Conservation (phyloP, 192 early-diverging fungal genomes). For the Diversispora epigaea region DNA sequence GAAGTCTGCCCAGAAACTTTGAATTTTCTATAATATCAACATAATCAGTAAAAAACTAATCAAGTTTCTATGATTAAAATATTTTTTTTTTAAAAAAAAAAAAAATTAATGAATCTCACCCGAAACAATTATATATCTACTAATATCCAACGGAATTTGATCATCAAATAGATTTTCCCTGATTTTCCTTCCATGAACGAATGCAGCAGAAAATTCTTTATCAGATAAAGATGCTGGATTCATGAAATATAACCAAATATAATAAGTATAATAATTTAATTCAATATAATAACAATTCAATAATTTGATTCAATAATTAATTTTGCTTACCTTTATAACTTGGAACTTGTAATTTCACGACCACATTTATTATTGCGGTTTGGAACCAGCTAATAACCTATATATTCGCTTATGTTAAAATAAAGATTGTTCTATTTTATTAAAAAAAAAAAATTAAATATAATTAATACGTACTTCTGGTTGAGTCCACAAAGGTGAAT, state of each 20-base stretch:
- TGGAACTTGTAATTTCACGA: constrained; percentile 16
- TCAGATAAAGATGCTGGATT: not conserved
- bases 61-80: not conserved
- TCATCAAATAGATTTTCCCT: constrained; percentile 12
- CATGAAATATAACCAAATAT: not conserved
- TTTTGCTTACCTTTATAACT: not conserved
- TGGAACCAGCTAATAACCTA: constrained; percentile 50
- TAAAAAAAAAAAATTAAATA: not conserved
- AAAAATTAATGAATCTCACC: constrained; percentile 25
- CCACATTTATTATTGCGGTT: not conserved
- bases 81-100: constrained; percentile 14
- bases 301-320: not conserved
- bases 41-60: constrained; percentile 16
- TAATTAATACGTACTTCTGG: constrained; percentile 54
- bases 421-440: not conserved
- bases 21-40: constrained; percentile 36
- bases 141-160: constrained; percentile 41
- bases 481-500: constrained; percentile 78
- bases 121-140: constrained; percentile 48
- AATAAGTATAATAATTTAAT: not conserved
- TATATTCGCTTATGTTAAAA: constrained; percentile 42
- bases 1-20: constrained; percentile 51
- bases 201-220: not conserved
- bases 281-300: not conserved
- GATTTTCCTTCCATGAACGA: constrained; percentile 27